phyloP scores from a whole-genome alignment of 2,329 filamentous ascomycete species.

The Paramyrothecium roridum region DNA sequence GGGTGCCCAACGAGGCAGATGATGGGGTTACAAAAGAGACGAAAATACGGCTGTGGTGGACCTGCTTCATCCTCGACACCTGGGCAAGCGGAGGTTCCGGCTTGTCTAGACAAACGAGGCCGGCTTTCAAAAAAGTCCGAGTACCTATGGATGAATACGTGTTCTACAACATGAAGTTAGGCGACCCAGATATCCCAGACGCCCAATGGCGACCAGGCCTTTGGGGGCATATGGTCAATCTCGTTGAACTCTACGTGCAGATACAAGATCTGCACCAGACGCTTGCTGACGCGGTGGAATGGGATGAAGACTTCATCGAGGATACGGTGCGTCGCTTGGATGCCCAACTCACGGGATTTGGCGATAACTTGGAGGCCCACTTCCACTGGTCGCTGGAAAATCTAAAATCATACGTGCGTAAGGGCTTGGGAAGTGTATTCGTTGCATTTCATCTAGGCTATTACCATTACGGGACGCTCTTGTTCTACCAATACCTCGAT shows the following conservation, averaged over 20 bases:
- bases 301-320: conserved; percentile 23
- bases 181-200: conserved; percentile 14
- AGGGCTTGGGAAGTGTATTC: conserved; percentile 25
- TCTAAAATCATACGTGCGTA: conserved; percentile 14
- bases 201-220: conserved; percentile 20
- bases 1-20: conserved; percentile 11
- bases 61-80: conserved; percentile 27
- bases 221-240: conserved; percentile 27
- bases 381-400: conserved; percentile 21
- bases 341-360: conserved; percentile 17
- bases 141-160: conserved; percentile 25
- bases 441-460: conserved; percentile 30
- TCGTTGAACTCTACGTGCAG: conserved; percentile 25
- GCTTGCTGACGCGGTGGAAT: conserved; percentile 21
- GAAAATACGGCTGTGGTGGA: conserved; percentile 29
- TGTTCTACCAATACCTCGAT: conserved; percentile 31
- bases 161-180: conserved; percentile 16
- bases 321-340: conserved; percentile 14
- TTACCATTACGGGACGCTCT: conserved; percentile 28
- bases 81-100: conserved; percentile 29
- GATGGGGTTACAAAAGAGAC: conserved; percentile 21
- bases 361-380: conserved; percentile 12
- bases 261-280: conserved; percentile 27
- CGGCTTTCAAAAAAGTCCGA: conserved; percentile 8
- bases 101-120: conserved; percentile 20